These are phyloP conservation scores for Penstemon barbatus DNA, from an alignment of 257 asterid species.

Conservation along the genomic window DNA sequence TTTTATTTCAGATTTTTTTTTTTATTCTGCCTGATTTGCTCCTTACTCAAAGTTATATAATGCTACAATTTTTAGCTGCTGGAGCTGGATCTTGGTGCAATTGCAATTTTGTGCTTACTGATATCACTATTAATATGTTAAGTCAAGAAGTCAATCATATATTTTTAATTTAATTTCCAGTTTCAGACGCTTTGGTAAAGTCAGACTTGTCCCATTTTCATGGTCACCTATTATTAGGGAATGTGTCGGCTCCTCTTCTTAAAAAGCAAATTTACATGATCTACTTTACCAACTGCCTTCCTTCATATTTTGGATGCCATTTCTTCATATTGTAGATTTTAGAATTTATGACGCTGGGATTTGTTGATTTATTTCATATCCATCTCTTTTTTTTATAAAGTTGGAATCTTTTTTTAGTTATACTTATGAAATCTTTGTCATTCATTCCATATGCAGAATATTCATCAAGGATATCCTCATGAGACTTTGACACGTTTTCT, in stretches of 20 bases:
- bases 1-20: not conserved
- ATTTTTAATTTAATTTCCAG: no score
- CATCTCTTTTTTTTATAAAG: not conserved
- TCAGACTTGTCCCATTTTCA: constrained; percentile 4
- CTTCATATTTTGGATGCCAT: not conserved
- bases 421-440: constrained; percentile 7
- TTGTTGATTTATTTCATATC: not conserved
- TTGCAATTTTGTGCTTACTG: constrained; percentile 7
- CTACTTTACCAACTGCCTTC: not conserved
- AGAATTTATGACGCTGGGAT: not conserved
- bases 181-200: no score
- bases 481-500: constrained; percentile 62
- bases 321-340: not conserved
- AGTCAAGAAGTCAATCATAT: not conserved
- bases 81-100: constrained; percentile 27
- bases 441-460: constrained; percentile 45
- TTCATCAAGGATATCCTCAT: constrained; percentile 66
- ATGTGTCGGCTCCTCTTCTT: constrained; percentile 13
- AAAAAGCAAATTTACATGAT: not conserved
- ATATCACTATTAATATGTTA: constrained; percentile 13
- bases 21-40: constrained; percentile 26
- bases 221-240: constrained; percentile 9
- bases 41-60: not conserved
- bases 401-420: constrained; percentile 1
- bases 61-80: no score